Conservation (phyloP, 306 rosid species). For the Cicer bijugum region DNA sequence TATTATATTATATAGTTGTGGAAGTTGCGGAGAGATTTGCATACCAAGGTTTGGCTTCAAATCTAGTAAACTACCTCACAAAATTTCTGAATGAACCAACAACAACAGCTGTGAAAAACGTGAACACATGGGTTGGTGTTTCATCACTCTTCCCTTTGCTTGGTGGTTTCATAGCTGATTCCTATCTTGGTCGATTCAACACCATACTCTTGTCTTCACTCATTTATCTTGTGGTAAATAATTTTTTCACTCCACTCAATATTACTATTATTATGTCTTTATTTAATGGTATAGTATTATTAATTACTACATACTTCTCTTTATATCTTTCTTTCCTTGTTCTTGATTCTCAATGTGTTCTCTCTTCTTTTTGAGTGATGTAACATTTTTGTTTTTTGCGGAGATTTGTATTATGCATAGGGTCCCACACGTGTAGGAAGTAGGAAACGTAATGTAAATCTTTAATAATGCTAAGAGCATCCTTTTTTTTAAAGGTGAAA, state of each 20-base stretch:
- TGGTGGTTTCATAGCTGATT: slow-evolving; percentile 67
- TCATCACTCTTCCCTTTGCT: slow-evolving; percentile 62
- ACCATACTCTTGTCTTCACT: slow-evolving; percentile 58
- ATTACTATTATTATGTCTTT: not conserved
- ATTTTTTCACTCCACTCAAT: not conserved
- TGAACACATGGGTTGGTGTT: slow-evolving; percentile 70
- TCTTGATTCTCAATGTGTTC: slow-evolving; percentile 38
- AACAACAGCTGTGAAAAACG: slow-evolving; percentile 57
- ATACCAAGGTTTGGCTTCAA: slow-evolving; percentile 49
- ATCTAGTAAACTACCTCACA: slow-evolving; percentile 50
- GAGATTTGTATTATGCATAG: not conserved
- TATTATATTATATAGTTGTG: slow-evolving; percentile 41
- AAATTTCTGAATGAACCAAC: slow-evolving; percentile 54
- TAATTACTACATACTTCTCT: no score
- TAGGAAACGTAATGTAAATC: no score
- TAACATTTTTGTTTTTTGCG: slow-evolving; percentile 43
- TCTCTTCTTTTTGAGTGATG: slow-evolving; percentile 1
- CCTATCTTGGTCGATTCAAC: slow-evolving; percentile 63
- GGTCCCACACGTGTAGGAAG: slow-evolving; percentile 24
- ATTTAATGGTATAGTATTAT: no score
- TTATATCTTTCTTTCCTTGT: not conserved
- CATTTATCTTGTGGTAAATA: slow-evolving; percentile 58
- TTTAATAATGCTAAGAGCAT: no score
- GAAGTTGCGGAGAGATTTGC: slow-evolving; percentile 64
- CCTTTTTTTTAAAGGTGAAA: no score